Base-by-base conservation (phyloP, 148 eudicot genomes). In the Vaccinium darrowii region DNA sequence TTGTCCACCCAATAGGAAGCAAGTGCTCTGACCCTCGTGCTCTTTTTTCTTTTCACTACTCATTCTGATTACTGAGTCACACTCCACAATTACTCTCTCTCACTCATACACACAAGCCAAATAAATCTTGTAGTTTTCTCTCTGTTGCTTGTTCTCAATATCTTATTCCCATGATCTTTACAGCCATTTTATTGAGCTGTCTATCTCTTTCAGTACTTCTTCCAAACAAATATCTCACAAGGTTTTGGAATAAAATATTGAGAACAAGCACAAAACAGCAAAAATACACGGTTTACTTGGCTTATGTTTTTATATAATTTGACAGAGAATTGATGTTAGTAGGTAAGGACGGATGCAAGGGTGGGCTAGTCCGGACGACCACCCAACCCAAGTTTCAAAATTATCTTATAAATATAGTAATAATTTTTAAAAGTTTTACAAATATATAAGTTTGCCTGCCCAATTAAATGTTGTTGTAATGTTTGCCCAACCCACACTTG, bases 1-100 rank as follows among this genome's bases (percentile, higher is more conserved):
- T 56, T 81, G 83, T 81, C 74, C 23, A 43, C 65, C 19, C 39
- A 63, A 30, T 62, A 56, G 83, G 83, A 47, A 63, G 39, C 83
- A 62, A 62, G 53, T 60, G 54, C 83, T 27, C 3, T 13, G 53
- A 5, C 33, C 12, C 50, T 16, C 12, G 47, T 12, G 1, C 23
- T 62, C 56, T 36, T 81, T 81, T 81, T 81, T 47, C 19, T 43
- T 21, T 3, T 81, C 54, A 23, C 39, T 23, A 49, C 83, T 47
- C 39, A 36, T 81, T 25, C 36, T 43, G 71, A 58, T 80, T 36
- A 58, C 25, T 47, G 83, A 81, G 74, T 81, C 83, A 81, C 47
- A 23, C 83, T 63, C 74, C 83, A 81, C 83, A 58, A 79, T 12
- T 57, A 18, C 19, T 27, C 47, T 27, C 63, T 27, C 82, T 80